Percentiles rank a stretch among this genome's conserved stretches.
Conservation (phyloP, 768 basidiomycete species). For the Myochromella boudieri region DNA sequence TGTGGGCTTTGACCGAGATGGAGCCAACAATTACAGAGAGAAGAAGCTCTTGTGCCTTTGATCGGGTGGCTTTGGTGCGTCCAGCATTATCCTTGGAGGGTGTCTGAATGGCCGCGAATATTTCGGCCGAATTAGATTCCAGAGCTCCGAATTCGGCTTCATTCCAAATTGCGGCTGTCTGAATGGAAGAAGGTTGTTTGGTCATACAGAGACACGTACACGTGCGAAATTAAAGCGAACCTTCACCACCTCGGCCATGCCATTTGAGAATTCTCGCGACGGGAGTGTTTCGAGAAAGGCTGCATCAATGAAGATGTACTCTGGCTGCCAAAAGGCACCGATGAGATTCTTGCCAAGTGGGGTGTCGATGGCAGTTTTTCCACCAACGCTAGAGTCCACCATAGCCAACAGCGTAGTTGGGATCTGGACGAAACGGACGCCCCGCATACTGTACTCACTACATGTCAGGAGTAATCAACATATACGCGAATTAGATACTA, state of each 20-base stretch:
- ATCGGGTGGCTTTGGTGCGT: conserved; percentile 63
- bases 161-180: conserved; percentile 99
- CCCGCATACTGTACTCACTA: conserved; percentile 77
- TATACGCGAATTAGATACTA: conserved; percentile 32
- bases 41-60: conserved; percentile 76
- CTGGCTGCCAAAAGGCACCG: conserved; percentile 98
- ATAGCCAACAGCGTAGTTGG: conserved; percentile 96
- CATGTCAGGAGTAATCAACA: conserved; percentile 7
- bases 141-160: conserved; percentile 85
- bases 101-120: conserved; percentile 81
- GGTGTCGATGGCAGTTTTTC: conserved; percentile 99
- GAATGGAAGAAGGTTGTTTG: conserved; percentile 3
- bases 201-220: neutral
- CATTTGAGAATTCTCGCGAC: conserved; percentile 92
- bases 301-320: conserved; percentile 96
- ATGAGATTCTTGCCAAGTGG: conserved; percentile 98
- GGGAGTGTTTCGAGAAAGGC: conserved; percentile 95
- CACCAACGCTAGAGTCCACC: conserved; percentile 98
- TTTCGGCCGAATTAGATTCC: conserved; percentile 82
- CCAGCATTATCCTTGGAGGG: conserved; percentile 60
- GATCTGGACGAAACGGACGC: conserved; percentile 92
- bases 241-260: conserved; percentile 98
- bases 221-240: conserved; percentile 39
- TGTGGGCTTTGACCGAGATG: conserved; percentile 94
- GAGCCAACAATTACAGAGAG: conserved; percentile 91